A percentile compares a stretch with the other conserved stretches of the same genome.
phyloP scores from a whole-genome alignment of 306 rosid species.

The Cercis canadensis region DNA sequence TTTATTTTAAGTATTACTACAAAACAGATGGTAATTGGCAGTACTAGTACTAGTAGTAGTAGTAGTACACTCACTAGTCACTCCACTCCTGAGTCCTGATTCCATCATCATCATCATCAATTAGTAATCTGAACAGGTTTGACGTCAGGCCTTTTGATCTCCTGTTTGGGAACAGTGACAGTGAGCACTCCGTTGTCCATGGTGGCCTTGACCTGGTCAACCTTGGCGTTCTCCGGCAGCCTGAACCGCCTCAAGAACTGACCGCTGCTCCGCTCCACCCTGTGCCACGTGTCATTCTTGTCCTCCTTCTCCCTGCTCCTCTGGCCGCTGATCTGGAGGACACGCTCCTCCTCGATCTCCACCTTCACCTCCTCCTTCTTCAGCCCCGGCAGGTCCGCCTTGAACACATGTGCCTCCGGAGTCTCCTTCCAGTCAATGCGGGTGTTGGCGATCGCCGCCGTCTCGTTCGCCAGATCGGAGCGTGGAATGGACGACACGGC shows the following conservation, averaged over 20 bases:
- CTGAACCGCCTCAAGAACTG: conserved; percentile 20
- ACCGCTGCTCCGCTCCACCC: background rate
- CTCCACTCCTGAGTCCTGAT: too few species aligned
- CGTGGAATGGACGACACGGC: background rate
- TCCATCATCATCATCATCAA: background rate
- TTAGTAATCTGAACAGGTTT: background rate
- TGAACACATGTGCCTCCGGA: conserved; percentile 25
- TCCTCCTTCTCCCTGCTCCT: conserved; percentile 9
- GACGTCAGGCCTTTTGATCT: background rate
- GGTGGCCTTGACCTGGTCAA: background rate
- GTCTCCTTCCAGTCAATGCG: conserved; percentile 31
- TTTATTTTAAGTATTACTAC: too few species aligned
- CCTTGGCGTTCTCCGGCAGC: conserved; percentile 19
- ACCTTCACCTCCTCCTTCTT: conserved; percentile 30
- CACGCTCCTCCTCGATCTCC: conserved; percentile 9
- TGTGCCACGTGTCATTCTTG: conserved; percentile 19
- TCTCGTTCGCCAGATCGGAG: background rate
- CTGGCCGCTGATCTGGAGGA: conserved; percentile 30
- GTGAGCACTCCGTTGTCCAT: conserved; percentile 28
- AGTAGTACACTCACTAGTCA: too few species aligned
- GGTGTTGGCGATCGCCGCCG: conserved; percentile 9
- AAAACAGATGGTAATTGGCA: too few species aligned
- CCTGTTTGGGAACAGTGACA: conserved; percentile 5
- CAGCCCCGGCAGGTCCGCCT: conserved; percentile 17
- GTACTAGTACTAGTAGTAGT: too few species aligned